Base-by-base conservation (phyloP, 257 asterid genomes). In the Solanum etuberosum region DNA sequence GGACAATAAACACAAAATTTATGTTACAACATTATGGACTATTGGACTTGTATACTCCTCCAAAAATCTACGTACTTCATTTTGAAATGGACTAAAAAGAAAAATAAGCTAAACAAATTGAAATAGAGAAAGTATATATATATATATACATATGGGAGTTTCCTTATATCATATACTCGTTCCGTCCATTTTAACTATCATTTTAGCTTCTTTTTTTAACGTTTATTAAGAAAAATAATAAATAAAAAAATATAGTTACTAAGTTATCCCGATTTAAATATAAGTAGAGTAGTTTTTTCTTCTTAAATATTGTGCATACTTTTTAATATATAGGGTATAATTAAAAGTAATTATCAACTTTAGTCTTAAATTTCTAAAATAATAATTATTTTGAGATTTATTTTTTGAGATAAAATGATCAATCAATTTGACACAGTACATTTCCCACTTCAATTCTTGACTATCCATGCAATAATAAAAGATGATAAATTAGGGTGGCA, bases 381-480 rank as follows among this genome's bases (percentile, higher is more conserved):
- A 3, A 7, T 7, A 54, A 20, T 20, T 20, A 20, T 14, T 48
- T 48, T 48, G 8, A 42, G 46, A 9, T 42, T 9, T 42, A 42
- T 42, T 42, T 46, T 14, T 48, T 48, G 7, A 18, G 65, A 20
- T 57, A 57, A 57, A 20, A 57, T 20, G 65, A 57, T 20, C 27
- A 57, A 57, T 57, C 25, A 21, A 57, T 57, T 51, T 51, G 61
- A 51, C 61, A 51, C 61, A 5, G 4, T 51, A 51, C 57, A 48
- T 48, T 54, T 54, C 54, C 88, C 88, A 88, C 54, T 83, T 72
- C n/a, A 54, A 32, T 72, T 27, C 3, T 25, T 32, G 34, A 71
- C 7, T 35, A 73, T 73, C 51, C 81, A 73, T 35, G 16, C 31
- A 31, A 83, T 15, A 31, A 37, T 35, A 35, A 73, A 73, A 72